A percentile compares a stretch with the other conserved stretches of the same genome.
Evolutionary conservation across 306 rosid genomes (phyloP).

Genomic region (Vachellia collinsii): DNA sequence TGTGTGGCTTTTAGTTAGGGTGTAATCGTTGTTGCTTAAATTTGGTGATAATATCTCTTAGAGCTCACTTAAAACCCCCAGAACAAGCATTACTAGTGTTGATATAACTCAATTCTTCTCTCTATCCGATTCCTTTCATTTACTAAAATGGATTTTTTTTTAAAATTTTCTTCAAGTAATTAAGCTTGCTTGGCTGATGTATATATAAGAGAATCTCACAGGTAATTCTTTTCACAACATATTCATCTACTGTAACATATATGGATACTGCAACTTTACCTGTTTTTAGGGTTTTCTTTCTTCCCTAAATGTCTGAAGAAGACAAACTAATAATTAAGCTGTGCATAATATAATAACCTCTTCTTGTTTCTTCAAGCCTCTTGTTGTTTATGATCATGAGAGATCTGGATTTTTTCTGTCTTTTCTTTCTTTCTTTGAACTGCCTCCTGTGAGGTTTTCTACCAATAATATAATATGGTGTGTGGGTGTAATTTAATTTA

Average conservation of each 20-base stretch:
- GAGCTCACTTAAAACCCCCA: neutral
- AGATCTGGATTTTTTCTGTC: neutral
- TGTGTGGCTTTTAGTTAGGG: neutral
- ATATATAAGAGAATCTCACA: no score
- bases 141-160: no score
- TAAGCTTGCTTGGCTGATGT: no score
- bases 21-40: neutral
- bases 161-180: no score
- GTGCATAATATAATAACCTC: neutral
- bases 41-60: neutral
- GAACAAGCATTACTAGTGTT: no score
- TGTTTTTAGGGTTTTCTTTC: neutral
- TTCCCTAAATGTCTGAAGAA: neutral
- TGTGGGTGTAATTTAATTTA: no score
- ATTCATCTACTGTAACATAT: no score
- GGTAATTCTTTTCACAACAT: no score
- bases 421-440: neutral
- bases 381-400: neutral
- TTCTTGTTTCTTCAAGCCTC: neutral
- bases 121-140: no score
- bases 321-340: neutral
- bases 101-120: no score
- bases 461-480: neutral
- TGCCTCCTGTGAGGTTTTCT: neutral
- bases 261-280: neutral